Conservation (phyloP, 106 monocot genomes). For the Vanilla planifolia region DNA sequence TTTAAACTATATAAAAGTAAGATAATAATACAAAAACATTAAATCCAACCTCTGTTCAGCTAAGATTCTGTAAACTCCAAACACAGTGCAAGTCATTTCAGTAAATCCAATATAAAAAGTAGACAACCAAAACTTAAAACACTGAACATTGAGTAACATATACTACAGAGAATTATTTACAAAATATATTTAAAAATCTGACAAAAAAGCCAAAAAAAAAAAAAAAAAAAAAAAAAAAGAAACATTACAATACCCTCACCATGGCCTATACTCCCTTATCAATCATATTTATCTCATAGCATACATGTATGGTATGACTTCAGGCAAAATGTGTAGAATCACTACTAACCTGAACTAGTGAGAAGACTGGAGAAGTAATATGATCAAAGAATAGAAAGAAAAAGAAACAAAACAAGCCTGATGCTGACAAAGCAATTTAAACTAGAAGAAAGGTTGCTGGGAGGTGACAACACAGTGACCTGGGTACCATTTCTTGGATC, state of each 20-base stretch:
- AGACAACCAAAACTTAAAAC: too few species aligned
- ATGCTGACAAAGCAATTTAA: slow-evolving; percentile 9
- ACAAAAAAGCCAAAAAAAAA: too few species aligned
- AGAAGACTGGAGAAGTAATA: slow-evolving; percentile 6
- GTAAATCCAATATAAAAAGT: too few species aligned
- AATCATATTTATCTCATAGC: not conserved
- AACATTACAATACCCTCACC: not conserved
- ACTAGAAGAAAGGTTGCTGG: slow-evolving; percentile 7
- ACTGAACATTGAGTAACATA: too few species aligned
- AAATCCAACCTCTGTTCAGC: too few species aligned
- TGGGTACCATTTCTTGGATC: slow-evolving; percentile 22
- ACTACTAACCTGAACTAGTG: not conserved
- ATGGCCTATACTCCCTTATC: not conserved
- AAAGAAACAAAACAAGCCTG: slow-evolving; percentile 7
- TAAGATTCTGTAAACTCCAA: too few species aligned
- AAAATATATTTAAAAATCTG: too few species aligned
- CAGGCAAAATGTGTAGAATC: not conserved
- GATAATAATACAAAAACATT: too few species aligned
- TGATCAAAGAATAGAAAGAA: slow-evolving; percentile 35
- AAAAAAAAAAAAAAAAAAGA: not conserved
- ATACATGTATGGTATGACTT: not conserved
- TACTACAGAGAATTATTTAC: too few species aligned
- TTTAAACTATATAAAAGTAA: too few species aligned
- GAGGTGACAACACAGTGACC: slow-evolving; percentile 24
- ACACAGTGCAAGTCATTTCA: too few species aligned